Evolutionary conservation across 352 stramenopile genomes (phyloP).

Genomic region (Phytophthora constricta): DNA sequence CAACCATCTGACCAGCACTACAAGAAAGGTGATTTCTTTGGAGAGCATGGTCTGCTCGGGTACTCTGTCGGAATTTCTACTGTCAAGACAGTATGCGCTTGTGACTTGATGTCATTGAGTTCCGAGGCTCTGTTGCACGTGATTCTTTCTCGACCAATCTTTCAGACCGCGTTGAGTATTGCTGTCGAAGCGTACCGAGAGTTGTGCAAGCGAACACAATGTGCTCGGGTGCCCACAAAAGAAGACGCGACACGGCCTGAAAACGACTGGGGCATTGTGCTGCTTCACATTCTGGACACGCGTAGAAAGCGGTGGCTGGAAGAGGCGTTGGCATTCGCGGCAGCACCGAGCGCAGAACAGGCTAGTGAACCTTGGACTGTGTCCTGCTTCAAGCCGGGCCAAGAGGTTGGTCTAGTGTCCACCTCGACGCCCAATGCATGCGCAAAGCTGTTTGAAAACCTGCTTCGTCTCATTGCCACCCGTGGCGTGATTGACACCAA

Average conservation of each 20-base stretch:
- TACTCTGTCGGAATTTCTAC: conserved; percentile 52
- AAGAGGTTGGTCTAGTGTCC: conserved; percentile 36
- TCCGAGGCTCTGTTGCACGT: conserved; percentile 58
- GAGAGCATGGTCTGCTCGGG: conserved; percentile 61
- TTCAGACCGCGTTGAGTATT: conserved; percentile 38
- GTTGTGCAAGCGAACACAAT: conserved; percentile 29
- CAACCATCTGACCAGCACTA: conserved; percentile 21
- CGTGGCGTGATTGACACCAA: conserved; percentile 33
- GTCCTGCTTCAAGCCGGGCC: conserved; percentile 25
- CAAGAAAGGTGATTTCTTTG: conserved; percentile 63
- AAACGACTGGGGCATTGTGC: conserved; percentile 50
- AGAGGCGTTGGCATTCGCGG: conserved; percentile 24
- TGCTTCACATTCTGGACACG: conserved; percentile 42
- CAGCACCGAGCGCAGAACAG: conserved; percentile 11
- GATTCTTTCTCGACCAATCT: conserved; percentile 36
- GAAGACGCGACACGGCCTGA: conserved; percentile 25
- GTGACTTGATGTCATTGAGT: conserved; percentile 35
- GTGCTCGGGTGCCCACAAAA: conserved; percentile 3
- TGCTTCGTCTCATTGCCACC: conserved; percentile 59
- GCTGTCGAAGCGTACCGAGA: conserved; percentile 59
- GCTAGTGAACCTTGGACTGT: conserved; percentile 38
- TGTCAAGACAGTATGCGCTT: conserved; percentile 36
- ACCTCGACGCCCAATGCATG: conserved; percentile 40
- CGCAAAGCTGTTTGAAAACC: conserved; percentile 55
- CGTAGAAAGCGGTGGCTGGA: conserved; percentile 48